A percentile compares a stretch with the other conserved stretches of the same genome.
phyloP scores from a whole-genome alignment of 2,329 filamentous ascomycete genomes.

The Periconia macrospinosa region DNA sequence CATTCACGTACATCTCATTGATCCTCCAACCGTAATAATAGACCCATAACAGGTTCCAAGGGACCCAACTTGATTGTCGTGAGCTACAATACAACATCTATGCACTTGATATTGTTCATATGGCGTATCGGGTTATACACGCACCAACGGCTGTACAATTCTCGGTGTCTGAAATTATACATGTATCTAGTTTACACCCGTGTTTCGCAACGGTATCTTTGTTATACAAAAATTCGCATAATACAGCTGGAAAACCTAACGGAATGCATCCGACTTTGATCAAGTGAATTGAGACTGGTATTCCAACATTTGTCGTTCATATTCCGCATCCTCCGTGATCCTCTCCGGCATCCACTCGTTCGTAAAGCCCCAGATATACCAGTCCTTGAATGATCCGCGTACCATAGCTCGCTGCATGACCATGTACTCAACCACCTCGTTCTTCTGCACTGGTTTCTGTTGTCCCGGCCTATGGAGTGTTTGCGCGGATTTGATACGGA shows the following conservation, averaged over 20 bases:
- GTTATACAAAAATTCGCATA: neutral
- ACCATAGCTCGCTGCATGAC: conserved; percentile 60
- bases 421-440: conserved; percentile 62
- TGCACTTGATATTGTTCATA: too few species aligned
- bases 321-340: conserved; percentile 24
- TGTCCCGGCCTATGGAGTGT: conserved; percentile 1
- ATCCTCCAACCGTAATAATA: neutral
- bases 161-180: neutral
- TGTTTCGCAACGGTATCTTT: neutral
- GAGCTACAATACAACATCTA: too few species aligned
- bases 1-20: neutral
- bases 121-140: too few species aligned
- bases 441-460: neutral
- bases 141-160: too few species aligned
- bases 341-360: conserved; percentile 48
- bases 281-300: conserved; percentile 11
- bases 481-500: conserved; percentile 26
- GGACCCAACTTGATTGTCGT: too few species aligned
- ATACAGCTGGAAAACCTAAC: neutral
- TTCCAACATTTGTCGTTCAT: conserved; percentile 21
- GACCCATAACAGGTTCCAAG: neutral
- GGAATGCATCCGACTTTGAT: neutral
- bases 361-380: conserved; percentile 68
- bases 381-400: conserved; percentile 51
- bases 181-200: neutral